Percentiles rank a stretch among this genome's conserved stretches.
Conservation (phyloP, 176 grass and related monocot species). For the Aegilops tauschii region DNA sequence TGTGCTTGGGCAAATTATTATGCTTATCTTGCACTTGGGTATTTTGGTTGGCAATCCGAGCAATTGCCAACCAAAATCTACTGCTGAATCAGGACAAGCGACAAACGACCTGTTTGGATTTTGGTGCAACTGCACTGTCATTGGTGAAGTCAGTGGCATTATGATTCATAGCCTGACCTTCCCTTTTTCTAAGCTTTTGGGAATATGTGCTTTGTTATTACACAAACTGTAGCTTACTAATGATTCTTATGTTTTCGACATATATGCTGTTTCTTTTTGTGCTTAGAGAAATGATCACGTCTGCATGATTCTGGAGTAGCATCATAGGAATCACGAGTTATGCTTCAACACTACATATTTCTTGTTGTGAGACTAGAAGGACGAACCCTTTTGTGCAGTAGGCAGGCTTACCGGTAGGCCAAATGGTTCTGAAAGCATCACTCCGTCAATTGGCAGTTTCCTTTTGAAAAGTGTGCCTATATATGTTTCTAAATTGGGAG, state of each 20-base stretch:
- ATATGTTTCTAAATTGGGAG: background rate
- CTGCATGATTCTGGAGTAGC: background rate
- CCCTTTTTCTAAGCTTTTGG: too few relatives aligned
- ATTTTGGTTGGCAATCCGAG: background rate
- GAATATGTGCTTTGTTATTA: too few relatives aligned
- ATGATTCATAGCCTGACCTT: too few relatives aligned
- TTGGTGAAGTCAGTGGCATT: too few relatives aligned
- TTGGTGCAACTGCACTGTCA: too few relatives aligned
- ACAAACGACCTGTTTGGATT: too few relatives aligned
- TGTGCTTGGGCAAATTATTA: background rate
- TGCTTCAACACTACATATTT: background rate
- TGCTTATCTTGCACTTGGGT: background rate
- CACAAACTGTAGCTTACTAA: too few relatives aligned
- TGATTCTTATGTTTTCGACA: too few relatives aligned
- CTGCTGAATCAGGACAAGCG: too few relatives aligned
- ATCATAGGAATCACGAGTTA: background rate
- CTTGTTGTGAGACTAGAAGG: background rate
- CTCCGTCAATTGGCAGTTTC: background rate
- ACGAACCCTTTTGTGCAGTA: background rate
- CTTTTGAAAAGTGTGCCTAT: background rate
- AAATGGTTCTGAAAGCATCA: background rate
- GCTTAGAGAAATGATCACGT: too few relatives aligned
- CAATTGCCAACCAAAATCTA: too few relatives aligned
- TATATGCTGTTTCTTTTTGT: too few relatives aligned
- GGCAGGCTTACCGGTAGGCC: background rate